Percentiles rank a stretch among this genome's conserved stretches.
Evolutionary conservation across 1,139 yeast species (phyloP).

Genomic region (Candida dubliniensis): DNA sequence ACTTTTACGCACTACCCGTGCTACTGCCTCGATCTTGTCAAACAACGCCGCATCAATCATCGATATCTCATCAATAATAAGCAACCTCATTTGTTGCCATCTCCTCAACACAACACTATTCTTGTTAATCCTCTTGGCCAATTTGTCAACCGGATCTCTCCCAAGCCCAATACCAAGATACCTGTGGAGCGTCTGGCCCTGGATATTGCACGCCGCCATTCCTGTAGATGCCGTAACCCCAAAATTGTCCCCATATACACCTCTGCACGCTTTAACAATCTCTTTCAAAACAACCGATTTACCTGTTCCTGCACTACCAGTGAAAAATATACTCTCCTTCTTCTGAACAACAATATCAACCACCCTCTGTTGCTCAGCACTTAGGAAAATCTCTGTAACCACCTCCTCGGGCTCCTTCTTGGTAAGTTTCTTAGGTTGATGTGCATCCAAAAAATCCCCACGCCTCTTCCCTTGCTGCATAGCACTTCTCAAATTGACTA

Average conservation of each 20-base stretch:
- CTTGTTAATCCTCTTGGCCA: conserved; percentile 48
- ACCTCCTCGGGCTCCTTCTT: too few relatives aligned
- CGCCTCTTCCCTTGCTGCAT: too few relatives aligned
- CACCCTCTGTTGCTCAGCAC: conserved; percentile 66
- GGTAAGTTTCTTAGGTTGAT: too few relatives aligned
- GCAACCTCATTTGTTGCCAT: conserved; percentile 63
- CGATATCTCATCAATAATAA: conserved; percentile 79
- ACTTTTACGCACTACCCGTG: conserved; percentile 48
- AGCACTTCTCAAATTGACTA: too few relatives aligned
- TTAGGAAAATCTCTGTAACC: too few relatives aligned
- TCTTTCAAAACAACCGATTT: conserved; percentile 71
- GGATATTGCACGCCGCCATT: conserved; percentile 83
- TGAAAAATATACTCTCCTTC: conserved; percentile 59
- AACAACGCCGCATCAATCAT: conserved; percentile 75
- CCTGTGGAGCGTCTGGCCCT: conserved; percentile 78
- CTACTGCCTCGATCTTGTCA: conserved; percentile 64
- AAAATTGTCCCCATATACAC: conserved; percentile 40
- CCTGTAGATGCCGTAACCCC: conserved; percentile 94
- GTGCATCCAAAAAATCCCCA: too few relatives aligned
- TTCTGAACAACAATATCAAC: conserved; percentile 62
- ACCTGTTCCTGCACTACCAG: conserved; percentile 87
- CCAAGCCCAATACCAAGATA: conserved; percentile 82
- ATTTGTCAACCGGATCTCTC: conserved; percentile 40
- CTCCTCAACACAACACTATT: conserved; percentile 45
- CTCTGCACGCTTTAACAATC: conserved; percentile 48